Base-by-base conservation (phyloP, 108 stramenopile genomes). In the Bacterosira constricta region DNA sequence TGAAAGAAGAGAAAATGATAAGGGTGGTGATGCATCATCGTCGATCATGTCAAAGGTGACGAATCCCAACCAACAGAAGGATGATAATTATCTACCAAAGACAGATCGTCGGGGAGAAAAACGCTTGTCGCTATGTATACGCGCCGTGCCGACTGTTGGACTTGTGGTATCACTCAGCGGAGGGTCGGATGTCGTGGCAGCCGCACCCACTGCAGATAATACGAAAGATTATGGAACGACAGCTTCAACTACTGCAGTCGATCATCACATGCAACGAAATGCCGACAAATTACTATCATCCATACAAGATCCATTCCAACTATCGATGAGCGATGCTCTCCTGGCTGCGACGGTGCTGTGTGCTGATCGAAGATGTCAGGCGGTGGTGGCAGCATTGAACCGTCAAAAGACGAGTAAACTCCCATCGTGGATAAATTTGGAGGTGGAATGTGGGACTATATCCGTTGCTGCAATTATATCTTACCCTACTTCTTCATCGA, bases 261-360 rank as follows among this genome's bases (percentile, higher is more conserved):
- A 69, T 20, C 75, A 78, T 32, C 84, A 90, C 50, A 73, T 77
- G n/a, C 72, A 74, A 79, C 56, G 77, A 15, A 90, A 86, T 31
- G 69, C 83, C 35, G 66, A 64, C 30, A 83, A 88, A 63, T 58
- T 95, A 25, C 17, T 95, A 12, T 89, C 89, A 17, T 87, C 94
- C 4, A 82, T 88, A 20, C 86, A 89, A 26, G 85, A 89, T 71
- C 94, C 94, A 21, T 95, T 95, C 72, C 67, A 83, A 6, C 50
- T 95, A 23, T 91, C 90, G 20, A 90, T 86, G 64, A 90, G 89
- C 57, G 88, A 91, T 63, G 94, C 94, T 8, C 70, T 95, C 0
- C 59, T 95, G 55, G 89, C 94, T 5, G 94, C 94, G 1, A 88
- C 91, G 13, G 74, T 79, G 12, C 65, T 95, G 3, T 95, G 89